phyloP scores from a whole-genome alignment of 177 flowering plant genomes.

The Vitis hybrid region DNA sequence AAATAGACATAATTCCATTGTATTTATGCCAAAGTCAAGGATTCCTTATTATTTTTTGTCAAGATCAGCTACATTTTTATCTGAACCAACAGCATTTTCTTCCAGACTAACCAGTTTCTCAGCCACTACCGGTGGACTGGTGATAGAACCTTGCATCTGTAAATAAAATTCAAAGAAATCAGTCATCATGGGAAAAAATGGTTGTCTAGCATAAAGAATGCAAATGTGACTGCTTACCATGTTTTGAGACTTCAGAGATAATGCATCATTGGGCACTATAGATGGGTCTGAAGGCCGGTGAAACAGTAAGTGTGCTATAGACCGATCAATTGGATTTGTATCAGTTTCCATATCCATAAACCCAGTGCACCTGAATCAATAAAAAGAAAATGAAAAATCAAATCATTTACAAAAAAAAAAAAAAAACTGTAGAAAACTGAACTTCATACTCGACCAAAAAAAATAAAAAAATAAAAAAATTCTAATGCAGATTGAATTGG shows the following conservation, averaged over 20 bases:
- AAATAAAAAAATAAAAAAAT: neutral
- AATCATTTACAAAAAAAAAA: neutral
- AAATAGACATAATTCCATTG: slow-evolving; percentile 4
- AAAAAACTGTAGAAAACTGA: neutral
- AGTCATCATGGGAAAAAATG: neutral
- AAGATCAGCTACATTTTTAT: slow-evolving; percentile 12
- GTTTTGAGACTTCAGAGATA: slow-evolving; percentile 27
- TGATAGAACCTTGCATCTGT: slow-evolving; percentile 33
- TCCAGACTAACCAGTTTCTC: slow-evolving; percentile 30
- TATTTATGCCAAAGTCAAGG: no score
- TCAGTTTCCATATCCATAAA: slow-evolving; percentile 55
- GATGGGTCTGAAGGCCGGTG: slow-evolving; percentile 53
- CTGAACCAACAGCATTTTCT: slow-evolving; percentile 18
- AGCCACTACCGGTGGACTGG: slow-evolving; percentile 24
- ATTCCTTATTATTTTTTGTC: slow-evolving; percentile 15
- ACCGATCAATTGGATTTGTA: slow-evolving; percentile 72
- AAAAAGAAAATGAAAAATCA: no score
- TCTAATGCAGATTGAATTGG: neutral
- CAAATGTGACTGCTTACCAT: slow-evolving; percentile 30
- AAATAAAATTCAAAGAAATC: neutral
- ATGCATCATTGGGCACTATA: slow-evolving; percentile 17
- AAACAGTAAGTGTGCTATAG: slow-evolving; percentile 66
- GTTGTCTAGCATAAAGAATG: neutral
- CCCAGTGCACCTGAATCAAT: slow-evolving; percentile 28
- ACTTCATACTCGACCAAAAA: neutral